A percentile compares a stretch with the other conserved stretches of the same genome.
These are phyloP conservation scores for Mycena sp. DNA, from an alignment of 1,284 basidiomycete genomes.

Conservation along the genomic window DNA sequence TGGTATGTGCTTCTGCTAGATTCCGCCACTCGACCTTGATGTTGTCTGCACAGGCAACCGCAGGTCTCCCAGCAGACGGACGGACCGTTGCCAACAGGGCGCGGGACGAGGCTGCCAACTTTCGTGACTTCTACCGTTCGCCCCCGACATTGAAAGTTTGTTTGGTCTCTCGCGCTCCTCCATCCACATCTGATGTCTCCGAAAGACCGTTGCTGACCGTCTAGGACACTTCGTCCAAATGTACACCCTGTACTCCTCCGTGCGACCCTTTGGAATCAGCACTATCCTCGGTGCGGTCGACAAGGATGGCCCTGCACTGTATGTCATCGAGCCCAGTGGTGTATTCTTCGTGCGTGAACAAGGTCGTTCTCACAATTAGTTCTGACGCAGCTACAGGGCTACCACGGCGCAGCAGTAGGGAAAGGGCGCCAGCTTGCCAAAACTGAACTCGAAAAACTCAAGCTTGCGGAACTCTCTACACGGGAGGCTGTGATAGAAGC, in stretches of 20 bases:
- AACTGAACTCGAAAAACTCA: slow-evolving; percentile 98
- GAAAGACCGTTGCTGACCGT: slow-evolving; percentile 85
- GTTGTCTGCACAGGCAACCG: slow-evolving; percentile 73
- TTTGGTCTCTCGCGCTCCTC: slow-evolving; percentile 4
- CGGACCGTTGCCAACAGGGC: slow-evolving; percentile 90
- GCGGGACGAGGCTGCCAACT: slow-evolving; percentile 84
- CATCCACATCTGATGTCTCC: neutral
- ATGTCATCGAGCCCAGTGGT: slow-evolving; percentile 95
- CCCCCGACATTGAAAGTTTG: slow-evolving; percentile 85
- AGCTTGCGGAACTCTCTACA: slow-evolving; percentile 79
- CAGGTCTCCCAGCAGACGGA: slow-evolving; percentile 95
- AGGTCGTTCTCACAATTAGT: slow-evolving; percentile 3
- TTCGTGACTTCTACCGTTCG: slow-evolving; percentile 81
- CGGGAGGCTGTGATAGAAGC: slow-evolving; percentile 92
- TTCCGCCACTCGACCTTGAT: neutral
- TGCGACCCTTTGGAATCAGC: slow-evolving; percentile 96
- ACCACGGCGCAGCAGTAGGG: slow-evolving; percentile 93
- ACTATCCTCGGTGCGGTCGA: slow-evolving; percentile 93
- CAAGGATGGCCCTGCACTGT: slow-evolving; percentile 89
- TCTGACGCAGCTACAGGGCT: slow-evolving; percentile 68
- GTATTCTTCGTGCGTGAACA: slow-evolving; percentile 78
- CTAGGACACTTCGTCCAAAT: slow-evolving; percentile 92
- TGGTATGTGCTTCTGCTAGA: slow-evolving; percentile 59
- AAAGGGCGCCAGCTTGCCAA: slow-evolving; percentile 98
- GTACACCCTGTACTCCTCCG: slow-evolving; percentile 98